Percentiles rank a stretch among this genome's conserved stretches.
Evolutionary conservation across 805 yeast species (phyloP).

Genomic region (Helenozyma rhizophorensis): DNA sequence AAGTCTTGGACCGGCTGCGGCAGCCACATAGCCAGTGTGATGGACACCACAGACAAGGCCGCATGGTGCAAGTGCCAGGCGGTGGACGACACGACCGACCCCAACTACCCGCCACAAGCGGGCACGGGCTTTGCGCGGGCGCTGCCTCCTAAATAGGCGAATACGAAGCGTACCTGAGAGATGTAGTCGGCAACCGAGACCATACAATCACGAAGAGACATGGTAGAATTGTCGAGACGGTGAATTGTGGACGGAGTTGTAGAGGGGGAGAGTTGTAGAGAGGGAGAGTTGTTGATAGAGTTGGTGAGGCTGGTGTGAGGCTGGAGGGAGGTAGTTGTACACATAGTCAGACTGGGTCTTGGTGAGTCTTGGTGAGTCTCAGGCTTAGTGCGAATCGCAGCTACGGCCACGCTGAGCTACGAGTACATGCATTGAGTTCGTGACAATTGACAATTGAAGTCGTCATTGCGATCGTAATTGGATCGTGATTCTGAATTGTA

Average conservation of each 20-base stretch:
- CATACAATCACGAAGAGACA: not conserved
- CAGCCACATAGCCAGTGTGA: constrained; percentile 48
- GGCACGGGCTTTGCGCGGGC: constrained; percentile 52
- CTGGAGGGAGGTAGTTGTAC: too few relatives aligned
- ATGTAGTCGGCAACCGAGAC: not conserved
- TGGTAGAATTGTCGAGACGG: not conserved
- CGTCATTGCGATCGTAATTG: too few relatives aligned
- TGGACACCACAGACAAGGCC: constrained; percentile 45
- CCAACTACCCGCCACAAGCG: constrained; percentile 53
- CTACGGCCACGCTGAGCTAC: too few relatives aligned
- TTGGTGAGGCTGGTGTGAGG: too few relatives aligned
- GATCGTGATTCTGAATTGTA: too few relatives aligned
- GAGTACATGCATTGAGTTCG: too few relatives aligned
- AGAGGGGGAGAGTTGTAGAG: not conserved
- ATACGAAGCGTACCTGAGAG: too few relatives aligned
- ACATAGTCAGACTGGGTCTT: too few relatives aligned
- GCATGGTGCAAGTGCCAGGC: constrained; percentile 56
- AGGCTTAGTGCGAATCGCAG: too few relatives aligned
- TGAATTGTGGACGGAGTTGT: not conserved
- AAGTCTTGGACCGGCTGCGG: constrained; percentile 69
- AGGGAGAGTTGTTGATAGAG: too few relatives aligned
- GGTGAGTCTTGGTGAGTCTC: too few relatives aligned
- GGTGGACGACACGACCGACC: constrained; percentile 34
- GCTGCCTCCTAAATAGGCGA: constrained; percentile 1
- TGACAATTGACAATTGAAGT: too few relatives aligned